These are phyloP conservation scores for Hsuehochloa calcarea DNA, from an alignment of 176 grass and related monocot species.

Conservation along the genomic window DNA sequence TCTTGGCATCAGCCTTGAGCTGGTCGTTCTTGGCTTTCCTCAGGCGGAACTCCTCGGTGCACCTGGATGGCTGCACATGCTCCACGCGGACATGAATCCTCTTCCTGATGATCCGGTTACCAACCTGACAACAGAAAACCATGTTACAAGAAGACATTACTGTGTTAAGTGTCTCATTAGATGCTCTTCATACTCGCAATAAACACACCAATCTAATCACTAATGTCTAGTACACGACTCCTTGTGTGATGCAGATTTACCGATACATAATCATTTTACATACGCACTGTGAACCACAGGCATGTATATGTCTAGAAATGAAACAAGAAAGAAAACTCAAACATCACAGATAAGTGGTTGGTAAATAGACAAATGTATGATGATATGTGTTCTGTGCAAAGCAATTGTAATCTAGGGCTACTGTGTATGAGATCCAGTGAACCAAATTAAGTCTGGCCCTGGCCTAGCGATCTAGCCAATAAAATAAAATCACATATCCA, in stretches of 20 bases:
- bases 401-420: background rate
- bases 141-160: background rate
- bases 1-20: constrained; percentile 78
- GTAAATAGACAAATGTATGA: background rate
- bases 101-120: constrained; percentile 73
- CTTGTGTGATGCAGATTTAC: background rate
- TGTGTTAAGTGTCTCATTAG: background rate
- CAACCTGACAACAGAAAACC: constrained; percentile 37
- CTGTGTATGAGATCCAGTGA: background rate
- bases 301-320: background rate
- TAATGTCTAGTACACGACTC: background rate
- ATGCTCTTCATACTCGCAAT: background rate
- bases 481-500: background rate
- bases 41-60: constrained; percentile 68
- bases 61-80: constrained; percentile 83
- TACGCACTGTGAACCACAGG: background rate
- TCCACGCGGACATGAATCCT: constrained; percentile 93
- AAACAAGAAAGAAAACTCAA: background rate
- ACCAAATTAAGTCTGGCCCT: background rate
- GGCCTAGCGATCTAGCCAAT: background rate
- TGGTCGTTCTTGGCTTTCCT: constrained; percentile 84
- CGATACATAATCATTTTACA: background rate
- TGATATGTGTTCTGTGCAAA: background rate
- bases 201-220: background rate
- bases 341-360: background rate